These are phyloP conservation scores for Gynostemma pentaphyllum DNA, from an alignment of 306 rosid species.

Conservation along the genomic window DNA sequence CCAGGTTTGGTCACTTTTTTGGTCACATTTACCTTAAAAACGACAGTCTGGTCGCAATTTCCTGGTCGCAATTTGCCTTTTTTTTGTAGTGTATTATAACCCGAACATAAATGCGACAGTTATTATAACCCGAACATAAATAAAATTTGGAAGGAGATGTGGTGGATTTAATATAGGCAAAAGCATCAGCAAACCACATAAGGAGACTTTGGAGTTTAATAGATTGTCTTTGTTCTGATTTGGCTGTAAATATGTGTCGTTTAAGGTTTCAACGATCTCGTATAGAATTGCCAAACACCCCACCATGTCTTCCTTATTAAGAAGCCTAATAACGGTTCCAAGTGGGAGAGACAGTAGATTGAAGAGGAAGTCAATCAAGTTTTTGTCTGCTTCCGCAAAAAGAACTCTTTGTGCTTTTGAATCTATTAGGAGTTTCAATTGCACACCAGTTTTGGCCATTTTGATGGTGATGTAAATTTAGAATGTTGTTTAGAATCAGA, in stretches of 20 bases:
- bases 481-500: no score
- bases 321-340: conserved; percentile 1
- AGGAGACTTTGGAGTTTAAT: not conserved
- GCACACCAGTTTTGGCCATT: not conserved
- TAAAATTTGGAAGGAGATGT: not conserved
- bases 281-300: conserved; percentile 1
- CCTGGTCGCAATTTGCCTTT: no score
- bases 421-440: conserved; percentile 11
- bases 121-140: no score
- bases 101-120: no score
- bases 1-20: no score
- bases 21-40: no score
- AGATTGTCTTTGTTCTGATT: not conserved
- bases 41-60: no score
- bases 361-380: conserved; percentile 18
- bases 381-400: conserved; percentile 12
- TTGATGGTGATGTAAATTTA: no score
- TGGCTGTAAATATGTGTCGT: not conserved
- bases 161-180: not conserved
- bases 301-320: not conserved
- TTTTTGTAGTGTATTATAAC: no score
- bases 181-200: not conserved
- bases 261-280: not conserved
- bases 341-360: conserved; percentile 2
- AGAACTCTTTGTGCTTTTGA: not conserved